Evolutionary conservation across 1,284 basidiomycete species (phyloP).

Genomic region (Xerocomus minutiporus): DNA sequence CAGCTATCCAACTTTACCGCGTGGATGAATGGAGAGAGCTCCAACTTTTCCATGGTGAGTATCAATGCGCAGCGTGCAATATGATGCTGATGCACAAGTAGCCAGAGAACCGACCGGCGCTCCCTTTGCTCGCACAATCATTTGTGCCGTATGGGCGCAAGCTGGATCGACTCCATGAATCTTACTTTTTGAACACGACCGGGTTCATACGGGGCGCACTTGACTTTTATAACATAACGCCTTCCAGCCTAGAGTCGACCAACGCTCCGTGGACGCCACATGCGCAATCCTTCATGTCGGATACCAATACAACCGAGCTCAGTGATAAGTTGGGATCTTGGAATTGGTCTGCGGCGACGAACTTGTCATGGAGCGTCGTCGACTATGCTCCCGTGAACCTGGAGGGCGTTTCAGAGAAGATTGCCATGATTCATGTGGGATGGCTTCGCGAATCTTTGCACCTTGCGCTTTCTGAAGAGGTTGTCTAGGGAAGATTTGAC

Average conservation of each 20-base stretch:
- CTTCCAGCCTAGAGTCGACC: constrained; percentile 36
- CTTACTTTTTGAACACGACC: constrained; percentile 72
- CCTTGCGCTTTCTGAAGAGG: not conserved
- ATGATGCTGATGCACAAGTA: constrained; percentile 28
- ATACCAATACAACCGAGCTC: constrained; percentile 49
- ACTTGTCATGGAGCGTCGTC: constrained; percentile 59
- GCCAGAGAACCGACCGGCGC: constrained; percentile 46
- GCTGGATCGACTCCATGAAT: constrained; percentile 44
- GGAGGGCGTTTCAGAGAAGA: constrained; percentile 35
- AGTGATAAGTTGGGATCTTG: constrained; percentile 49
- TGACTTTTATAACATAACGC: constrained; percentile 60
- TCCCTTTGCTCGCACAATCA: constrained; percentile 46
- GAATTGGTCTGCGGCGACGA: constrained; percentile 65
- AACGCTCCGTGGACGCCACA: constrained; percentile 46
- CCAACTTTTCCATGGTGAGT: constrained; percentile 66
- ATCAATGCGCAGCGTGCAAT: not conserved
- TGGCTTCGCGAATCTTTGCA: not conserved
- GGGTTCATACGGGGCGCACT: constrained; percentile 67
- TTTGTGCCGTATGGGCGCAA: constrained; percentile 45
- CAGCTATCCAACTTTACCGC: constrained; percentile 67
- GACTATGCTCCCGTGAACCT: constrained; percentile 44
- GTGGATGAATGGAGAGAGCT: constrained; percentile 65
- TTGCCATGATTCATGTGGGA: constrained; percentile 63
- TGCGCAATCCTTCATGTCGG: constrained; percentile 46
- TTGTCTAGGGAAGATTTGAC: constrained; percentile 63